A percentile compares a stretch with the other conserved stretches of the same genome.
Conservation (phyloP, 139 green algal genomes). For the Chlamydomonas sphaeroides region DNA sequence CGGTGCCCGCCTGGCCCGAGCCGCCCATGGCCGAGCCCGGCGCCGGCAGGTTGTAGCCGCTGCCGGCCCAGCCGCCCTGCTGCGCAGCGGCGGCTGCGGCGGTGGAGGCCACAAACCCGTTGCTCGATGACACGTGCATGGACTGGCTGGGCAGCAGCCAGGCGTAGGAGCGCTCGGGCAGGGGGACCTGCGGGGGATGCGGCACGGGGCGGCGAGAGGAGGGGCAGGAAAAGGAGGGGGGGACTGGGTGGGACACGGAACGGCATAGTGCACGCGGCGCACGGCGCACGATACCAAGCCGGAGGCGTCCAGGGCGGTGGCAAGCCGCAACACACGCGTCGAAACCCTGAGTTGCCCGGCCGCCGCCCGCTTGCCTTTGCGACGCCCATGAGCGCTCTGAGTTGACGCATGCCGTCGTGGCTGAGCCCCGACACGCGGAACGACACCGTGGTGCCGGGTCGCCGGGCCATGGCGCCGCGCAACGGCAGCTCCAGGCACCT, state of each 20-base stretch:
- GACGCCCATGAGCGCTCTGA: slow-evolving; percentile 22
- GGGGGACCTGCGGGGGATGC: slow-evolving; percentile 17
- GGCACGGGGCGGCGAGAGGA: too few species aligned
- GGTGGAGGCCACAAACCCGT: not conserved
- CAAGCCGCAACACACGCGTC: too few species aligned
- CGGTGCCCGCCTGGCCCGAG: too few species aligned
- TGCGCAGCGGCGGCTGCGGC: not conserved
- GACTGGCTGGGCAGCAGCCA: slow-evolving; percentile 23
- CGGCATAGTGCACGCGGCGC: too few species aligned
- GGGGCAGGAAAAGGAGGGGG: too few species aligned
- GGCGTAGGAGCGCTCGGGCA: slow-evolving; percentile 32
- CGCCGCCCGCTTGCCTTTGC: slow-evolving; percentile 27
- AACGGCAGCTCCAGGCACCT: slow-evolving; percentile 28
- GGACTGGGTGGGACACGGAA: too few species aligned
- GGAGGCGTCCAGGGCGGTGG: too few species aligned
- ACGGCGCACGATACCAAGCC: too few species aligned
- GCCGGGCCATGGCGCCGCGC: slow-evolving; percentile 4
- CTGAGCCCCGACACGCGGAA: slow-evolving; percentile 31
- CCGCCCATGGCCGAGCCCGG: too few species aligned
- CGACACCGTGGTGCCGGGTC: slow-evolving; percentile 32
- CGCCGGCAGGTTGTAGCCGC: too few species aligned
- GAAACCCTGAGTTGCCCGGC: too few species aligned
- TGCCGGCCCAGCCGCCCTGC: not conserved
- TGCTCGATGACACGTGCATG: not conserved
- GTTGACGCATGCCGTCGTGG: slow-evolving; percentile 36